Evolutionary conservation across 2,329 filamentous ascomycete species (phyloP).

Genomic region (Xylaria polymorpha): DNA sequence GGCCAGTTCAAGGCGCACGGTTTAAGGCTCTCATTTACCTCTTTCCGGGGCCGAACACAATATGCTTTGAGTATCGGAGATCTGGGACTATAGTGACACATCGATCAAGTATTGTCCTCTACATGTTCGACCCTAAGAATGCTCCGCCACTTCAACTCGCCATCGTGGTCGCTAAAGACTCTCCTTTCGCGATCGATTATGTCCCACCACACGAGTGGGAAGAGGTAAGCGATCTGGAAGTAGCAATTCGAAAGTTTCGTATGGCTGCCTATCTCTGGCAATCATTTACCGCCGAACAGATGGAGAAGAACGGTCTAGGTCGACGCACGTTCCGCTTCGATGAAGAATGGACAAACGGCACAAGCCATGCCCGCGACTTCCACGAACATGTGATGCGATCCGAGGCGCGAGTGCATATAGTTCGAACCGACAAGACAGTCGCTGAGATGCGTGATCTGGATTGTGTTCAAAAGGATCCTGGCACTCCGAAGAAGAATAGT

Average conservation of each 20-base stretch:
- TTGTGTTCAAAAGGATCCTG: constrained; percentile 79
- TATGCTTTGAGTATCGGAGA: constrained; percentile 88
- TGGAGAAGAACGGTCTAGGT: constrained; percentile 89
- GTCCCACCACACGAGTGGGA: constrained; percentile 77
- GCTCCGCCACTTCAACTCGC: constrained; percentile 89
- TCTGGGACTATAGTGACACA: constrained; percentile 78
- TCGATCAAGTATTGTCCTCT: constrained; percentile 82
- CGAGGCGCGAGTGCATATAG: constrained; percentile 88
- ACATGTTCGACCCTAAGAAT: constrained; percentile 83
- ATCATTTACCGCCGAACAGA: constrained; percentile 95
- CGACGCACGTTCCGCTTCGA: constrained; percentile 90
- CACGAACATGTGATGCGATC: constrained; percentile 81
- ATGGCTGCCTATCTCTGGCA: constrained; percentile 98
- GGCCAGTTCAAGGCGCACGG: constrained; percentile 89
- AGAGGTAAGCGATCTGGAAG: constrained; percentile 84
- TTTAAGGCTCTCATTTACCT: constrained; percentile 94
- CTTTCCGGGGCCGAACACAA: constrained; percentile 87
- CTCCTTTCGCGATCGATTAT: constrained; percentile 85
- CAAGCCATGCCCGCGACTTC: constrained; percentile 79
- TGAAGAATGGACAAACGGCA: constrained; percentile 92
- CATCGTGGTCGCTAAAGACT: constrained; percentile 89
- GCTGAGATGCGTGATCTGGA: constrained; percentile 84
- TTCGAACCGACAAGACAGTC: constrained; percentile 85
- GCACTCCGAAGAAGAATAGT: constrained; percentile 75
- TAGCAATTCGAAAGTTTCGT: constrained; percentile 87